Base-by-base conservation (phyloP, 1,139 yeast species). In the Eremothecium cymbalariae region DNA sequence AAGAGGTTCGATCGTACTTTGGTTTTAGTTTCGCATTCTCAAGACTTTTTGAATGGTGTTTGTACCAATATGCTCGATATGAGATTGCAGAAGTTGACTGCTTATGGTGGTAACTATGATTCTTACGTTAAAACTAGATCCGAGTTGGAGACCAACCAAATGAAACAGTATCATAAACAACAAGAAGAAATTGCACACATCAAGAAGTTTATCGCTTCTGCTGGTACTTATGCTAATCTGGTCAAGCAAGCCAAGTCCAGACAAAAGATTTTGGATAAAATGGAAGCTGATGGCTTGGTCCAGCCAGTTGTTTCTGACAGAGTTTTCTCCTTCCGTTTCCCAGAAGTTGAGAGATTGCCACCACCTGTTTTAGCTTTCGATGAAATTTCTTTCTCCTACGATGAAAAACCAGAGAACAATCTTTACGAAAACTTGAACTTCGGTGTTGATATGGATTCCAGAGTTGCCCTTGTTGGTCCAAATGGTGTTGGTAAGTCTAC, bases 401-500 rank as follows among this genome's bases (percentile, higher is more conserved):
- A 82, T 51, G 97, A 94, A 51, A 79, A 82, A 15, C 64, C 72
- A 36, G 95, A 84, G 65, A 82, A 90, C 63, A 82, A 88, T 64
- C 72, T 90, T 55, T 90, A 90, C 65, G 86, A 83, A 60, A 65
- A 83, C 60, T 74, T 90, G 60, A 93, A 86, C 60, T 90, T 90
- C 53, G 98, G 98, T 80, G 90, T 90, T 45, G 98, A 93, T 72
- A 88, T 90, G 97, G 99, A 90, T 65, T 86, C 97, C 26, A 81
- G 99, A 70, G 79, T 88, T 55, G 98, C 98, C 31, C 73, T 90
- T 40, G 98, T 90, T 43, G 99, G 99, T 28, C 97, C 98, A 59
- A 90, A 90, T 65, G 99, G 99, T 82, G 88, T 90, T 51, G 98
- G 98, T 71, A 90, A 90, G 66, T 88, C 97, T 36, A 90, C 99